Conservation (phyloP, 257 asterid species). For the Penstemon newberryi region DNA sequence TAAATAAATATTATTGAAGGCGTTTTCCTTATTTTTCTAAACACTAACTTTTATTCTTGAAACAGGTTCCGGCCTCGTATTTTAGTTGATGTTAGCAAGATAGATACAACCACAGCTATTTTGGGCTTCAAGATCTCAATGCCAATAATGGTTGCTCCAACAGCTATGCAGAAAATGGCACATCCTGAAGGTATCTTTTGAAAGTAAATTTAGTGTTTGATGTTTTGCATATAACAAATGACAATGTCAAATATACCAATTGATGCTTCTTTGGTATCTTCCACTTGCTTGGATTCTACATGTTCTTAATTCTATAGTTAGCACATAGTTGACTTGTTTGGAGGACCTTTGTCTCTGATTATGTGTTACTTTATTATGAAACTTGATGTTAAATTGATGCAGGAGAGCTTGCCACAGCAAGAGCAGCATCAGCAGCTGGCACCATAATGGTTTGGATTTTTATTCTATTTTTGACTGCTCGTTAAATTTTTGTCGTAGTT, state of each 20-base stretch:
- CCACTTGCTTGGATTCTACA: too few relatives aligned
- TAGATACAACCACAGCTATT: constrained; percentile 56
- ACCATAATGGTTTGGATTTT: constrained; percentile 67
- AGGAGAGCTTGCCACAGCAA: constrained; percentile 87
- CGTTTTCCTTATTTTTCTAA: not conserved
- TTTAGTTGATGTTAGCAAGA: constrained; percentile 70
- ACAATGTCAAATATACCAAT: too few relatives aligned
- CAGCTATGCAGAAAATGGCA: constrained; percentile 94
- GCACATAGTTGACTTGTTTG: not conserved
- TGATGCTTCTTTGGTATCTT: not conserved
- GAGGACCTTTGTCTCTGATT: not conserved
- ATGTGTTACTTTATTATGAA: constrained; percentile 14
- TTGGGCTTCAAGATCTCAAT: constrained; percentile 72
- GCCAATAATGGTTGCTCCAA: constrained; percentile 96
- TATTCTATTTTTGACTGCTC: not conserved
- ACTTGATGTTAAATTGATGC: constrained; percentile 30
- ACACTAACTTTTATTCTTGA: constrained; percentile 6
- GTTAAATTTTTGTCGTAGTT: not conserved
- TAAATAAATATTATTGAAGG: too few relatives aligned
- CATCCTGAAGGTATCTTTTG: constrained; percentile 68
- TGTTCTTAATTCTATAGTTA: too few relatives aligned
- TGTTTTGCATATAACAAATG: too few relatives aligned
- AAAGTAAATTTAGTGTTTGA: too few relatives aligned
- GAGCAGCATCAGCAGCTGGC: constrained; percentile 77
- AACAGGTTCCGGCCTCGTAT: constrained; percentile 83